Evolutionary conservation across 495 filamentous ascomycete species (phyloP).

Genomic region (Collariella sp.): DNA sequence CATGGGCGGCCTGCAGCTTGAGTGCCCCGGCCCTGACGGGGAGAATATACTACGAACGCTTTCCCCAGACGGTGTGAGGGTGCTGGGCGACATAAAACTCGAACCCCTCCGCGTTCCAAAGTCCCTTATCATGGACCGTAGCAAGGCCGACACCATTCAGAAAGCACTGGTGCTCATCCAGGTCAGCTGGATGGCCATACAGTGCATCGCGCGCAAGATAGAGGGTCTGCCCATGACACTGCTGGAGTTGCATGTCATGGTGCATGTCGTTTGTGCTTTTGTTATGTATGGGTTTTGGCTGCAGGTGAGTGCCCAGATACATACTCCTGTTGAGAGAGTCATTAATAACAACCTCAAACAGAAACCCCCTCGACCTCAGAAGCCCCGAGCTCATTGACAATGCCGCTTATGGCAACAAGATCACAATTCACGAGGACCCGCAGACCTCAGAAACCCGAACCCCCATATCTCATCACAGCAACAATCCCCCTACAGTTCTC

Average conservation of each 20-base stretch:
- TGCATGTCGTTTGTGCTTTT: slow-evolving; percentile 30
- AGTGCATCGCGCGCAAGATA: slow-evolving; percentile 18
- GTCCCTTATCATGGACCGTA: slow-evolving; percentile 19
- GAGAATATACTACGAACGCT: too few relatives aligned
- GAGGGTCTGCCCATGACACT: slow-evolving; percentile 20
- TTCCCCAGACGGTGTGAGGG: not conserved
- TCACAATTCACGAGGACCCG: too few relatives aligned
- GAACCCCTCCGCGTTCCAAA: not conserved
- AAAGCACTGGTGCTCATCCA: slow-evolving; percentile 27
- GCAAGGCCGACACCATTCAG: slow-evolving; percentile 27
- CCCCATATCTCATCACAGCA: too few relatives aligned
- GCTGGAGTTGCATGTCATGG: slow-evolving; percentile 32
- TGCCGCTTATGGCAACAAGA: too few relatives aligned
- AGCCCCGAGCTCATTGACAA: not conserved
- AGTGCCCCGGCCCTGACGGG: too few relatives aligned
- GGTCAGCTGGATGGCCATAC: slow-evolving; percentile 29
- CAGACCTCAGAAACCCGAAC: too few relatives aligned
- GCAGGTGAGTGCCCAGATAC: not conserved
- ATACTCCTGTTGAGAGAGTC: not conserved
- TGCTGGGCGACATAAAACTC: not conserved
- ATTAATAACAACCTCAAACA: not conserved
- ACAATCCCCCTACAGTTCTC: too few relatives aligned
- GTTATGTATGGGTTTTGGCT: slow-evolving; percentile 24
- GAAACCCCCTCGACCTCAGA: not conserved
- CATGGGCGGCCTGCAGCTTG: not conserved